These are phyloP conservation scores for Amphibolis antarctica DNA, from an alignment of 106 monocot species.

Conservation along the genomic window DNA sequence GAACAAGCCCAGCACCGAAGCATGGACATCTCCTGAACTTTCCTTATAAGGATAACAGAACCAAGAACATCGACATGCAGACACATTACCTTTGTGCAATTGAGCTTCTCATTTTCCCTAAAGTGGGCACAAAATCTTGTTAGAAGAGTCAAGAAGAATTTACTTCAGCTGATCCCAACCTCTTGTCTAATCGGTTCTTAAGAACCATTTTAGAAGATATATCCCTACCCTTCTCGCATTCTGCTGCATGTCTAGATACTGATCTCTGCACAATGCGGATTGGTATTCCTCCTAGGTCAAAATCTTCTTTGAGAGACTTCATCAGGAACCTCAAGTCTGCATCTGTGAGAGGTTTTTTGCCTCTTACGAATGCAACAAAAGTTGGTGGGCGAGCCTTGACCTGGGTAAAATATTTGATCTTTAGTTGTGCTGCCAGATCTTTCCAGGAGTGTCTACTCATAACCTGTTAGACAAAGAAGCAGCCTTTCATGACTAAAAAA, in stretches of 20 bases:
- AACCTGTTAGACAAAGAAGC: constrained; percentile 31
- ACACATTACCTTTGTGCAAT: too few relatives aligned
- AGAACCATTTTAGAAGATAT: constrained; percentile 10
- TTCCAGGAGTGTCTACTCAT: constrained; percentile 99
- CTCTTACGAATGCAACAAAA: constrained; percentile 79
- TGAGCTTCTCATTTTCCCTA: too few relatives aligned
- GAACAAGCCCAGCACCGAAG: too few relatives aligned
- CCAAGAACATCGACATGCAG: too few relatives aligned
- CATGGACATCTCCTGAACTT: too few relatives aligned
- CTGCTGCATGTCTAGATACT: constrained; percentile 28
- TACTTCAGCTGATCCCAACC: constrained; percentile 25
- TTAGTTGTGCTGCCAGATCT: constrained; percentile 68
- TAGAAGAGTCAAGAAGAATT: constrained; percentile 1
- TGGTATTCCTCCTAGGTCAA: constrained; percentile 81
- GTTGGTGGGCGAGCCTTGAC: constrained; percentile 94
- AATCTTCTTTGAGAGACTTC: constrained; percentile 88
- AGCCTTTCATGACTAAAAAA: background rate
- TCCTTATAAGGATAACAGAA: too few relatives aligned
- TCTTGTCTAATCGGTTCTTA: constrained; percentile 49
- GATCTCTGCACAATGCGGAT: constrained; percentile 68
- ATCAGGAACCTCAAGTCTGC: constrained; percentile 68
- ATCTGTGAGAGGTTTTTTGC: constrained; percentile 64
- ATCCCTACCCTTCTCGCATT: background rate
- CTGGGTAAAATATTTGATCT: constrained; percentile 93
- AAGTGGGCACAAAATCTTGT: background rate